Base-by-base conservation (phyloP, 257 asterid genomes). In the Solanum tarijense region DNA sequence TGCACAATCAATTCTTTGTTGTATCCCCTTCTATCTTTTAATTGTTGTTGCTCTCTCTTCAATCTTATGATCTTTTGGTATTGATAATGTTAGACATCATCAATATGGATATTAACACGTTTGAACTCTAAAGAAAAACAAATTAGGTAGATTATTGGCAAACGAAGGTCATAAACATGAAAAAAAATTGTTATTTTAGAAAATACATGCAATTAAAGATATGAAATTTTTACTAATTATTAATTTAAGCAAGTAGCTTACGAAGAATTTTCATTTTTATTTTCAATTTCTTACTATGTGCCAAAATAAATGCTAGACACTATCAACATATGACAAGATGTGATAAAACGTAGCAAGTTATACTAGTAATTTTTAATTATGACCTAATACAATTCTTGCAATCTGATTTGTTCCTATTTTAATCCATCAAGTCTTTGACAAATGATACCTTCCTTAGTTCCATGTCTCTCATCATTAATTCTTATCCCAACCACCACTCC, bases 131-230 rank as follows among this genome's bases (percentile, higher is more conserved):
- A 12, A 46, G 2, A 43, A 46, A 12, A 46, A 46, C 0, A 46
- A 46, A 46, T 46, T 46, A 12, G 18, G 20, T 36, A 20, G 11
- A 23, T 65, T 65, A 1, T 65, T 9, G 31, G 1, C 31, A n/a
- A n/a, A 65, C 13, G 2, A 11, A 65, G 27, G 16, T 23, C 31
- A n/a, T 65, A 65, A 60, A n/a, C 2, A 25, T n/a, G 72, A n/a
- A 65, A 4, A n/a, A 55, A 55, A 55, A 0, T 16, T 20, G 1
- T 1, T 18, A 55, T 4, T 55, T 55, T 1, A 0, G 2, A 20
- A 55, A 55, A 20, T 7, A 20, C 25, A 18, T 0, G 23, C 9
- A 55, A 18, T 20, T 55, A 18, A 55, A 55, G 4, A 18, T 55
- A 55, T 55, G 9, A 18, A 2, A 0, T 16, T 52, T 52, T 2